A percentile compares a stretch with the other conserved stretches of the same genome.
Evolutionary conservation across 2,329 filamentous ascomycete genomes (phyloP).

Genomic region (Septoria petroselini): DNA sequence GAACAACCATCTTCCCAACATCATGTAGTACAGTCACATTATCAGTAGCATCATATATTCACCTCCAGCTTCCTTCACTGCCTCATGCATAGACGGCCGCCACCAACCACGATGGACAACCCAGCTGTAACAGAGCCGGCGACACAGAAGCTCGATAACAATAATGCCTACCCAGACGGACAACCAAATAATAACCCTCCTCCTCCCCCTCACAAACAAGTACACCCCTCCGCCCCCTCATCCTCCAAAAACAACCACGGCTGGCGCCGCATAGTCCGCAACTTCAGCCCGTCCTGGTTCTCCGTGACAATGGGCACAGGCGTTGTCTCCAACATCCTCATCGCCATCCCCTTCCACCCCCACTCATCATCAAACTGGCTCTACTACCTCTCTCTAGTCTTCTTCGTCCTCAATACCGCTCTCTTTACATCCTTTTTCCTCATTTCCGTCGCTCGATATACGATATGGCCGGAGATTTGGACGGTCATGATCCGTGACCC

Average conservation of each 20-base stretch:
- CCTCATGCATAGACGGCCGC: too few relatives aligned
- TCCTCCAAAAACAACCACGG: slow-evolving; percentile 23
- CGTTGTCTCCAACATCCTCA: slow-evolving; percentile 61
- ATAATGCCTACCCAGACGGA: neutral
- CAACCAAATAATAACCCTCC: neutral
- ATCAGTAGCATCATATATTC: too few relatives aligned
- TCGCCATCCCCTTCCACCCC: slow-evolving; percentile 61
- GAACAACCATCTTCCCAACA: too few relatives aligned
- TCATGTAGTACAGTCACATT: too few relatives aligned
- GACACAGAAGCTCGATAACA: slow-evolving; percentile 6
- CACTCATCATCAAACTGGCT: slow-evolving; percentile 56
- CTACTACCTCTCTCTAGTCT: slow-evolving; percentile 56
- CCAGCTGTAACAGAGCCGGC: slow-evolving; percentile 6
- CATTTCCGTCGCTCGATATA: slow-evolving; percentile 60
- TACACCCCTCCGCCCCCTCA: too few relatives aligned
- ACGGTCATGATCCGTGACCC: slow-evolving; percentile 63
- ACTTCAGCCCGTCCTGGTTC: slow-evolving; percentile 36
- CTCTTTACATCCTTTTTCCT: slow-evolving; percentile 44
- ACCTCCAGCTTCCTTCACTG: too few relatives aligned
- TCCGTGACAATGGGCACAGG: slow-evolving; percentile 59
- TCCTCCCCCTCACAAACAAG: slow-evolving; percentile 9
- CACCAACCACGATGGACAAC: slow-evolving; percentile 6
- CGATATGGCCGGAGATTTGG: slow-evolving; percentile 65
- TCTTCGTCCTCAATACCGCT: slow-evolving; percentile 59
- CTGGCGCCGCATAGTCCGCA: slow-evolving; percentile 33